Evolutionary conservation across 2,329 filamentous ascomycete species (phyloP).

Genomic region (Colletotrichum spaethianum): DNA sequence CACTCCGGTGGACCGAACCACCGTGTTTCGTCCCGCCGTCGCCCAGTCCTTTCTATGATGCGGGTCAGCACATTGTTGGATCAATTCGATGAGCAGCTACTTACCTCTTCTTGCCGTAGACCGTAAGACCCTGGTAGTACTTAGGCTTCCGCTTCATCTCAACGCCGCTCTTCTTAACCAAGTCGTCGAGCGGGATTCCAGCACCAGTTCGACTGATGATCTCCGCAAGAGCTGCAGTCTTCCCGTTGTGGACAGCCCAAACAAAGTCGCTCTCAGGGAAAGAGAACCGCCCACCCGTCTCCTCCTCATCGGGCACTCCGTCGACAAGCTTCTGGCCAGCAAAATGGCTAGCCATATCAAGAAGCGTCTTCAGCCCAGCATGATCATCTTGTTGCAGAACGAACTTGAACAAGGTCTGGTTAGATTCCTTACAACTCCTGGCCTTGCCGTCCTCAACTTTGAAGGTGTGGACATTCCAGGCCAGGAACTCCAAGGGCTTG

Average conservation of each 20-base stretch:
- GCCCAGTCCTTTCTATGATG: constrained; percentile 76
- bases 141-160: constrained; percentile 75
- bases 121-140: constrained; percentile 83
- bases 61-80: constrained; percentile 36
- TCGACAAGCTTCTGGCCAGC: constrained; percentile 51
- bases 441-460: constrained; percentile 49
- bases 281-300: constrained; percentile 51
- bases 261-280: constrained; percentile 60
- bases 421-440: constrained; percentile 43
- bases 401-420: constrained; percentile 56
- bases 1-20: constrained; percentile 55
- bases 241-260: constrained; percentile 61
- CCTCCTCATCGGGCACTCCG: constrained; percentile 49
- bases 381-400: constrained; percentile 68
- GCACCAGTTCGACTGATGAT: constrained; percentile 77
- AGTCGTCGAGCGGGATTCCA: constrained; percentile 76
- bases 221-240: constrained; percentile 70
- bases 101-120: constrained; percentile 79
- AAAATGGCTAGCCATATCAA: constrained; percentile 68
- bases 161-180: constrained; percentile 77
- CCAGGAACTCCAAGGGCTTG: constrained; percentile 68
- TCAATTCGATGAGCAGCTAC: constrained; percentile 4
- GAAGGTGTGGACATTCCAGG: constrained; percentile 54
- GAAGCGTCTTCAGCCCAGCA: constrained; percentile 67
- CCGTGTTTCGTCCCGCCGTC: constrained; percentile 67